A percentile compares a stretch with the other conserved stretches of the same genome.
phyloP scores from a whole-genome alignment of 371 early-diverging fungal species.

The Zychaea mexicana region DNA sequence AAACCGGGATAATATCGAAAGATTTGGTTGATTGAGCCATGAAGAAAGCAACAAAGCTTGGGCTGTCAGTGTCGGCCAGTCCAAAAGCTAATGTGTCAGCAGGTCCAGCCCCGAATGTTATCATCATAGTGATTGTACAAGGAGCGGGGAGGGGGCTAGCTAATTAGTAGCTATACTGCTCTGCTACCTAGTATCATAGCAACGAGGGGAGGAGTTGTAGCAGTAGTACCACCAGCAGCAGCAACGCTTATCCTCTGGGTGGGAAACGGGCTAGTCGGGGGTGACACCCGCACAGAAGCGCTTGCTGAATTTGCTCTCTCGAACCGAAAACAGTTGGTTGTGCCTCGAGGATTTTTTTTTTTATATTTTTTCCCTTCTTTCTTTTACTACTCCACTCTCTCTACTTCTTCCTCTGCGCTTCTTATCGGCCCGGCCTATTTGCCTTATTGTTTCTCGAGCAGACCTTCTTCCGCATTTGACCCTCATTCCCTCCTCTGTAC shows the following conservation, averaged over 20 bases:
- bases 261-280: constrained; percentile 7
- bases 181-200: too few species aligned
- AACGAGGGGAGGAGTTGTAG: too few species aligned
- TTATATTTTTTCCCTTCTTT: constrained; percentile 3
- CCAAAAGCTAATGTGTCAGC: too few species aligned
- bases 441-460: too few species aligned
- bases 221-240: too few species aligned
- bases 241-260: not conserved
- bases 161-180: too few species aligned
- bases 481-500: not conserved
- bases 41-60: too few species aligned
- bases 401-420: not conserved
- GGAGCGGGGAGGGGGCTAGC: too few species aligned
- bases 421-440: not conserved
- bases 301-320: not conserved
- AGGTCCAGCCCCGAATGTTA: too few species aligned
- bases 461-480: too few species aligned
- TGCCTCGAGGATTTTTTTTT: not conserved
- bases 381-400: not conserved
- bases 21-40: not conserved
- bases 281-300: constrained; percentile 8
- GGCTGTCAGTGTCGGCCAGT: too few species aligned
- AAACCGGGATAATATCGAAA: not conserved
- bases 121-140: too few species aligned
- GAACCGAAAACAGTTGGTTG: not conserved